Evolutionary conservation across 768 basidiomycete species (phyloP).

Genomic region (Leccinum uliginosum): DNA sequence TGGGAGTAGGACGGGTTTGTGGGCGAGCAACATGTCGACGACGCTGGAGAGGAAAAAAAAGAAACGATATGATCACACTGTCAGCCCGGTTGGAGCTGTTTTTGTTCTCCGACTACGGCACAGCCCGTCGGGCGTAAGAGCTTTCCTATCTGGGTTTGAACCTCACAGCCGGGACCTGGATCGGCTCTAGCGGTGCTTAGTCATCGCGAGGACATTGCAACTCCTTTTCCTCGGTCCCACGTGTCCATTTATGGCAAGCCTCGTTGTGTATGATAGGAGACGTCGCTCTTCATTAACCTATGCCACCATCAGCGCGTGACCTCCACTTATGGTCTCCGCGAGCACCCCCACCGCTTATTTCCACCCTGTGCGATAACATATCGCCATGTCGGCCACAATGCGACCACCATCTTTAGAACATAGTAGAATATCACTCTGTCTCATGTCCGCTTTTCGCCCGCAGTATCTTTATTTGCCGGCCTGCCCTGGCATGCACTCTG

Average conservation of each 20-base stretch:
- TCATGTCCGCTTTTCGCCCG: slow-evolving; percentile 6
- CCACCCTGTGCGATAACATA: not conserved
- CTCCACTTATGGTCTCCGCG: not conserved
- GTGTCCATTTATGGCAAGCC: slow-evolving; percentile 13
- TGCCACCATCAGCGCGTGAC: slow-evolving; percentile 17
- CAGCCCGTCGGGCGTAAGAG: slow-evolving; percentile 28
- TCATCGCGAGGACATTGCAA: not conserved
- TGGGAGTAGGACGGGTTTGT: slow-evolving; percentile 32
- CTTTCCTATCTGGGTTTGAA: slow-evolving; percentile 24
- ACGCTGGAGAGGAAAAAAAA: slow-evolving; percentile 13
- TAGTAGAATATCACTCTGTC: not conserved
- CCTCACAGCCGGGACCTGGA: slow-evolving; percentile 19
- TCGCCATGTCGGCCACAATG: not conserved
- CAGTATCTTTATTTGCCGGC: slow-evolving; percentile 12
- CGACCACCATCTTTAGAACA: not conserved
- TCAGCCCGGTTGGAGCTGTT: slow-evolving; percentile 30
- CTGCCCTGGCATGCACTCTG: not conserved
- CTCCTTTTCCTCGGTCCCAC: slow-evolving; percentile 15
- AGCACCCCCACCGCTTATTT: not conserved
- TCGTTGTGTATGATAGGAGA: slow-evolving; percentile 23
- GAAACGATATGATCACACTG: slow-evolving; percentile 27
- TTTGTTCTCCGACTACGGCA: slow-evolving; percentile 33
- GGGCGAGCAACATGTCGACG: slow-evolving; percentile 39
- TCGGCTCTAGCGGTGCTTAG: not conserved
- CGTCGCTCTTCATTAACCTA: not conserved